phyloP scores from a whole-genome alignment of 1,284 basidiomycete species.

The Fomitopsis palustris region DNA sequence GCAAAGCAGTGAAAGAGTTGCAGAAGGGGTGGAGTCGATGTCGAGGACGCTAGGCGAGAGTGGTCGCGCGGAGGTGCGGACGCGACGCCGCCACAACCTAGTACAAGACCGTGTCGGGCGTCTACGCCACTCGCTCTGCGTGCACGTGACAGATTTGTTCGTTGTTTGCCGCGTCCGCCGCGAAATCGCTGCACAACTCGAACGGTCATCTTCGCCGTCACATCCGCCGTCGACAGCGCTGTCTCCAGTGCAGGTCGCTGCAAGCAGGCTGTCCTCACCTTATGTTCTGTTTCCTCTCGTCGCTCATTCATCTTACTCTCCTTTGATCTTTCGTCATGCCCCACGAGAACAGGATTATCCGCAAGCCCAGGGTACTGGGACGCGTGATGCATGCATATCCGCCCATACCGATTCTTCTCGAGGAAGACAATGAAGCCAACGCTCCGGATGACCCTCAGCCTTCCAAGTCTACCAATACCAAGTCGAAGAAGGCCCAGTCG shows the following conservation, averaged over 20 bases:
- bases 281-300: not conserved
- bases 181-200: not conserved
- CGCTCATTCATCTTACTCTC: conserved; percentile 7
- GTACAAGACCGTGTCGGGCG: no score
- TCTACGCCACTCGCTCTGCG: not conserved
- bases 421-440: conserved; percentile 6
- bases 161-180: not conserved
- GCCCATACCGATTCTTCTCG: conserved; percentile 4
- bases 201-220: not conserved
- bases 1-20: not conserved
- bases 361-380: conserved; percentile 1
- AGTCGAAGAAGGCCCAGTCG: conserved; percentile 23
- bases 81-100: not conserved
- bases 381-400: conserved; percentile 1
- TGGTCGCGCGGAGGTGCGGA: not conserved
- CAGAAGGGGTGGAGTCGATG: not conserved
- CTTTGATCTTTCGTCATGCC: conserved; percentile 3
- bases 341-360: conserved; percentile 1
- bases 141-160: not conserved
- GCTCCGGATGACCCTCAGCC: not conserved
- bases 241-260: conserved; percentile 10
- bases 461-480: conserved; percentile 16
- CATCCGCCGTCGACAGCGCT: not conserved
- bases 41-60: not conserved
- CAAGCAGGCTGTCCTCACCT: not conserved